phyloP scores from a whole-genome alignment of 192 early-diverging fungal species.

The Gorgonomyces haynaldii region DNA sequence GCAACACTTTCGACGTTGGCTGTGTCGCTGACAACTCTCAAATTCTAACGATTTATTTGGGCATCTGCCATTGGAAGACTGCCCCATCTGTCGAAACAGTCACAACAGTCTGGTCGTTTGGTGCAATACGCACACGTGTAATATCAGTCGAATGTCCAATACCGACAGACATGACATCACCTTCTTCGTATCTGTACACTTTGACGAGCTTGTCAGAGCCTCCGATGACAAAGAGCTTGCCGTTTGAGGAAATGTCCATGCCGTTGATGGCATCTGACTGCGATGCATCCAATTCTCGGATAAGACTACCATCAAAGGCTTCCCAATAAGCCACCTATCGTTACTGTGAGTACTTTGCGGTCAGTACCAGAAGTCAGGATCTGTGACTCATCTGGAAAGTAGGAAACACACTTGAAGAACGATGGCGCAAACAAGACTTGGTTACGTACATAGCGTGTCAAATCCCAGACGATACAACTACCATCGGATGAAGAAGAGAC shows the following conservation, averaged over 20 bases:
- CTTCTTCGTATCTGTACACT: conserved; percentile 50
- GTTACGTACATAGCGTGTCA: conserved; percentile 48
- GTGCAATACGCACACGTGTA: conserved; percentile 44
- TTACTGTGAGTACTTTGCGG: conserved; percentile 29
- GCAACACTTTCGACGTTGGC: too few relatives aligned
- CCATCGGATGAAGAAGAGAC: conserved; percentile 43
- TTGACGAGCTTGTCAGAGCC: conserved; percentile 51
- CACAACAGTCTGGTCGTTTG: conserved; percentile 33
- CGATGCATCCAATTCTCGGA: conserved; percentile 46
- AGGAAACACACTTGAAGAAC: conserved; percentile 45
- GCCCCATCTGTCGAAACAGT: conserved; percentile 42
- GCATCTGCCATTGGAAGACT: conserved; percentile 37
- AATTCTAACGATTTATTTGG: conserved; percentile 1
- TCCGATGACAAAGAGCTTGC: conserved; percentile 43
- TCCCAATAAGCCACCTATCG: conserved; percentile 48
- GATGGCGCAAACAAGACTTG: conserved; percentile 49
- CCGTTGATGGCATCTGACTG: conserved; percentile 51
- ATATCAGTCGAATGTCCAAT: conserved; percentile 52
- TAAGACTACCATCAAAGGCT: conserved; percentile 46
- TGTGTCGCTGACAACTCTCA: too few relatives aligned
- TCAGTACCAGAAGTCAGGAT: conserved; percentile 46
- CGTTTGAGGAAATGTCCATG: conserved; percentile 39
- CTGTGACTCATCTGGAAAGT: conserved; percentile 49
- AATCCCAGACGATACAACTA: conserved; percentile 48
- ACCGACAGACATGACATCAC: conserved; percentile 36